Evolutionary conservation across 805 yeast species (phyloP).

Genomic region (Wickerhamiella kurtzmanii): DNA sequence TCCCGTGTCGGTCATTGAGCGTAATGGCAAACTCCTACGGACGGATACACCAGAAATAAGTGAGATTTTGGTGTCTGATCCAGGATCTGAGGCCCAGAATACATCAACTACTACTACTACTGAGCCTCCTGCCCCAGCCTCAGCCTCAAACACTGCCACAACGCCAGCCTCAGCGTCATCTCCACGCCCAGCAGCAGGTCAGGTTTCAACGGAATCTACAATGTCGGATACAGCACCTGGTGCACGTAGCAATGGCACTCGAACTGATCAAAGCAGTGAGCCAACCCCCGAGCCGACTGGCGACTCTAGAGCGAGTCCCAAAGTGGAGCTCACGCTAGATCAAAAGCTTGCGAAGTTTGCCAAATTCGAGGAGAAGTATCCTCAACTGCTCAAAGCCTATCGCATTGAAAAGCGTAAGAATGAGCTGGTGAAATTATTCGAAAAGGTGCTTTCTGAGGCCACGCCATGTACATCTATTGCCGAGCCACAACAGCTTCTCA

Average conservation of each 20-base stretch:
- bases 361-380: slow-evolving; percentile 81
- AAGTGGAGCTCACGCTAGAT: slow-evolving; percentile 5
- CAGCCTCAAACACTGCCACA: background rate
- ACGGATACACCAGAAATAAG: slow-evolving; percentile 17
- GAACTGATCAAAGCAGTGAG: too few relatives aligned
- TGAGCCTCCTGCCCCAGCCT: background rate
- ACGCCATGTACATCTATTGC: slow-evolving; percentile 69
- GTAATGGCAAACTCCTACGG: slow-evolving; percentile 13
- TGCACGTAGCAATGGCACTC: too few relatives aligned
- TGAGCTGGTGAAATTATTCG: slow-evolving; percentile 53
- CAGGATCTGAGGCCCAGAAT: background rate
- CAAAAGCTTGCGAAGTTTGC: slow-evolving; percentile 19
- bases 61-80: slow-evolving; percentile 6
- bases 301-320: background rate
- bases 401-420: slow-evolving; percentile 61
- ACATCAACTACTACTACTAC: background rate
- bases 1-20: slow-evolving; percentile 16
- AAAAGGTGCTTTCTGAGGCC: slow-evolving; percentile 54
- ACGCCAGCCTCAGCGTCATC: background rate
- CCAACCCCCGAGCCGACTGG: background rate
- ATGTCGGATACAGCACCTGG: too few relatives aligned
- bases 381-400: slow-evolving; percentile 67
- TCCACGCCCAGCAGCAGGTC: too few relatives aligned
- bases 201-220: too few relatives aligned
- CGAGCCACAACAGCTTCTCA: slow-evolving; percentile 58